phyloP scores from a whole-genome alignment of 495 filamentous ascomycete species.

The Friedmanniomyces endolithicus region DNA sequence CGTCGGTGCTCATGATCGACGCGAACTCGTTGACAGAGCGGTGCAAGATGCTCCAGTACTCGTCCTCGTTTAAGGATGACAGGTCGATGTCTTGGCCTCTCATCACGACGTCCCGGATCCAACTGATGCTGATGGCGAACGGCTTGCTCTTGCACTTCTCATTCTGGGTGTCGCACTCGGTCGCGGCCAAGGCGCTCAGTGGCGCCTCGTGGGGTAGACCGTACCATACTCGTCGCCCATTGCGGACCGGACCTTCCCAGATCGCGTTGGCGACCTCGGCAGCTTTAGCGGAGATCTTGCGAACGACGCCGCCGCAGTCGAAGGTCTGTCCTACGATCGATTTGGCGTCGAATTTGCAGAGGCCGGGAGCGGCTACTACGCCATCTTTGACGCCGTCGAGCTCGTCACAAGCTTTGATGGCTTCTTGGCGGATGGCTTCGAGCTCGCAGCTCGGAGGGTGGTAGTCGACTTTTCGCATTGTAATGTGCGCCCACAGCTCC shows the following conservation, averaged over 20 bases:
- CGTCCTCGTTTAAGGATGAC: slow-evolving; percentile 7
- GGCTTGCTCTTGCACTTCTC: slow-evolving; percentile 8
- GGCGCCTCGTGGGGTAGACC: slow-evolving; percentile 17
- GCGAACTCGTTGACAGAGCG: slow-evolving; percentile 22
- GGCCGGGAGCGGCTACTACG: slow-evolving; percentile 28
- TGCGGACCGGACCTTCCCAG: slow-evolving; percentile 17
- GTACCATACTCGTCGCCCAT: slow-evolving; percentile 13
- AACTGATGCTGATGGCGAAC: slow-evolving; percentile 13
- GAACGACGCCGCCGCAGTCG: slow-evolving; percentile 12
- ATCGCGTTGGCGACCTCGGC: slow-evolving; percentile 17
- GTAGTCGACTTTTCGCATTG: slow-evolving; percentile 20
- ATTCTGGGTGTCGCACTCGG: slow-evolving; percentile 1
- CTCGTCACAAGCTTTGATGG: slow-evolving; percentile 29
- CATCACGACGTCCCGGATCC: slow-evolving; percentile 16
- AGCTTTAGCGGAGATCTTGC: slow-evolving; percentile 14
- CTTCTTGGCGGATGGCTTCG: slow-evolving; percentile 20
- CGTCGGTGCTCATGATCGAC: slow-evolving; percentile 28
- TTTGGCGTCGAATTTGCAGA: slow-evolving; percentile 30
- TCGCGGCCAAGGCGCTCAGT: neutral
- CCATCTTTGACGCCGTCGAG: slow-evolving; percentile 34
- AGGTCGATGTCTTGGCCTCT: slow-evolving; percentile 18
- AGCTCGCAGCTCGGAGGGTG: slow-evolving; percentile 21
- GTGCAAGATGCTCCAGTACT: slow-evolving; percentile 23
- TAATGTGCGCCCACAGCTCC: slow-evolving; percentile 24
- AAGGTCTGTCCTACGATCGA: slow-evolving; percentile 26